Percentiles rank a stretch among this genome's conserved stretches.
These are phyloP conservation scores for Pterothamnion heteromorphum DNA, from an alignment of 31 red algal species.

Conservation along the genomic window DNA sequence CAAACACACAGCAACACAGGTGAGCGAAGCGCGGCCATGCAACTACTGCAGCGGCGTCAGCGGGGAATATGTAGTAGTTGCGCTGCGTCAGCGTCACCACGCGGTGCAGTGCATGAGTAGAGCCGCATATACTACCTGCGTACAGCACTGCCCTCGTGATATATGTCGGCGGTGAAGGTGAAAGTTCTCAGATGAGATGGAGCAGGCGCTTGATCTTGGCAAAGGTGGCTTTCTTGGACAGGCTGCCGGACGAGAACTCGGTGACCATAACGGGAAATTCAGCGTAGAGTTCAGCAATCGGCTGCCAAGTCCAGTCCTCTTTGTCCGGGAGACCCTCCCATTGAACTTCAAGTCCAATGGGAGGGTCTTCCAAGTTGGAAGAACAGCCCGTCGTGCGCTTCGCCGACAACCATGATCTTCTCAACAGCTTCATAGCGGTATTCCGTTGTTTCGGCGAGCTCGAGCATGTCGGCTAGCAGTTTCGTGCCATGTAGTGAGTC, in stretches of 20 bases:
- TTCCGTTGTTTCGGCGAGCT: slow-evolving; percentile 16
- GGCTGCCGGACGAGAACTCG: background rate
- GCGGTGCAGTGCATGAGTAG: no score
- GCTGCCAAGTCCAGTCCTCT: slow-evolving; percentile 40
- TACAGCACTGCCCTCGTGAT: no score
- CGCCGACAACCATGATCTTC: background rate
- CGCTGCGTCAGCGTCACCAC: no score
- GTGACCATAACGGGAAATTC: background rate
- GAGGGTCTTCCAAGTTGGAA: no score
- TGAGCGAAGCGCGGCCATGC: no score
- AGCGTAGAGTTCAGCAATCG: background rate
- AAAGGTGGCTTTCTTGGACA: background rate
- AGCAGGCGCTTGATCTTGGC: slow-evolving; percentile 41
- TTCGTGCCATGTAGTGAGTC: background rate
- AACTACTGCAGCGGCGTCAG: no score
- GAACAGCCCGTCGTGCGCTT: slow-evolving; percentile 14
- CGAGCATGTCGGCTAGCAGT: background rate
- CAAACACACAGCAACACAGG: no score
- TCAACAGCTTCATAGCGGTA: slow-evolving; percentile 2
- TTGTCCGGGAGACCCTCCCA: slow-evolving; percentile 43
- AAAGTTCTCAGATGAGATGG: slow-evolving; percentile 30
- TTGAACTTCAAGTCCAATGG: no score
- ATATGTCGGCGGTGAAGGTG: no score
- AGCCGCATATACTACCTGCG: no score
- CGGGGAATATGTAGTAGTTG: no score